Evolutionary conservation across 2,329 filamentous ascomycete genomes (phyloP).

Genomic region (Fusarium sp.): DNA sequence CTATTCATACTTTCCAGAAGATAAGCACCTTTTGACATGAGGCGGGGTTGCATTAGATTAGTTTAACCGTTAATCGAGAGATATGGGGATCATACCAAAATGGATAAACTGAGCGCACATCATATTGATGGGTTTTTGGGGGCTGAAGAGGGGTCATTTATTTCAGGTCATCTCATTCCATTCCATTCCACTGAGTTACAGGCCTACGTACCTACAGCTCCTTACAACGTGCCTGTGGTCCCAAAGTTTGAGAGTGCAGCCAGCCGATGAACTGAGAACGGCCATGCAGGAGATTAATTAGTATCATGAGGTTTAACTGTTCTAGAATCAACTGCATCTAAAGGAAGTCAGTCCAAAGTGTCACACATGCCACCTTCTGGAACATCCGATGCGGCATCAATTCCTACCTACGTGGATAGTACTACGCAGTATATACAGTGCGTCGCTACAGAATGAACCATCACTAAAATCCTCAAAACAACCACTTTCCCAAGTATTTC

Average conservation of each 20-base stretch:
- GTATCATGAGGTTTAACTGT: neutral
- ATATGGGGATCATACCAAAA: constrained; percentile 10
- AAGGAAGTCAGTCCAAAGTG: neutral
- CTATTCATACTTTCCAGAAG: neutral
- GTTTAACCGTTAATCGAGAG: neutral
- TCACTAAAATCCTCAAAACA: constrained; percentile 14
- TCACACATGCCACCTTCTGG: neutral
- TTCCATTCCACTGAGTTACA: neutral
- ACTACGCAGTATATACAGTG: constrained; percentile 22
- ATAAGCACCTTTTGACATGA: neutral
- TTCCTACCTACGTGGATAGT: neutral
- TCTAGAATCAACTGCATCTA: neutral
- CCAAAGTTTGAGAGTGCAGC: constrained; percentile 1
- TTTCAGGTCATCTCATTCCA: neutral
- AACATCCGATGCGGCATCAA: neutral
- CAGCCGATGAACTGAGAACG: constrained; percentile 9
- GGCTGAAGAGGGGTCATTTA: neutral
- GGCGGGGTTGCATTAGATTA: constrained; percentile 3
- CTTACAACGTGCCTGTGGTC: neutral
- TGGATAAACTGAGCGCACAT: constrained; percentile 11
- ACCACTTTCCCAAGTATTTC: constrained; percentile 16
- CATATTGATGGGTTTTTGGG: constrained; percentile 2
- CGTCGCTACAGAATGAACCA: neutral
- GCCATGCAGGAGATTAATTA: neutral
- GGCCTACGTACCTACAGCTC: neutral